Base-by-base conservation (phyloP, 2,329 filamentous ascomycete species). In the Huntiella moniliformis region DNA sequence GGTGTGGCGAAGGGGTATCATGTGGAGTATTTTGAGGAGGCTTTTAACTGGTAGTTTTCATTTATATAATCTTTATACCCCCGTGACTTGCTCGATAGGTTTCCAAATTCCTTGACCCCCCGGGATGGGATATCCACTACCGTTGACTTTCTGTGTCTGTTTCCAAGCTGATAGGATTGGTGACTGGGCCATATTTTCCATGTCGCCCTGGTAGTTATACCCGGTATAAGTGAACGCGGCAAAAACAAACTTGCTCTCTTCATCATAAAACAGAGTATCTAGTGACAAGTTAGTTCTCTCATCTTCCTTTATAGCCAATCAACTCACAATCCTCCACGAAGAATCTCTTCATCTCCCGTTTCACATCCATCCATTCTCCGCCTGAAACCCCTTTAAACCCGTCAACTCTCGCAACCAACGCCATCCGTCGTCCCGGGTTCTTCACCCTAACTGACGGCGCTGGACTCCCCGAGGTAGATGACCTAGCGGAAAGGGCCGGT, bases 191-290 rank as follows among this genome's bases (percentile, higher is more conserved):
- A 87, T 86, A 51, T 66, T 68, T 59, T 73, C 70, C 83, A 88
- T 87, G 56, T 88, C 82, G 7, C 67, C 77, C 2, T 72, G 75
- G 50, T 73, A 86, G 52, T 83, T 71, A 50, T 71, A 71, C 0
- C 83, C 82, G n/a, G 80, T 66, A 55, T 87, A 88, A 58, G 83
- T 86, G 66, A 86, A 84, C 17, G 66, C 75, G 0, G 79, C 79
- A 56, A 87, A 87, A 1, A 88, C 67, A 37, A 77, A 77, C 45
- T 71, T 63, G 0, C 70, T 69, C 4, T 58, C 61, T 10, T 75
- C 67, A 55, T 83, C 77, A 53, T 82, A 73, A 61, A 73, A 85
- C 57, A 87, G 81, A 52, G 74, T 82, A 55, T 86, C 79, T 81
- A 53, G 37, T 4, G 4, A 13, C 6, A 12, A 5, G 13, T 17